These are phyloP conservation scores for Penicillium antarcticum DNA, from an alignment of 495 filamentous ascomycete genomes.

Conservation along the genomic window DNA sequence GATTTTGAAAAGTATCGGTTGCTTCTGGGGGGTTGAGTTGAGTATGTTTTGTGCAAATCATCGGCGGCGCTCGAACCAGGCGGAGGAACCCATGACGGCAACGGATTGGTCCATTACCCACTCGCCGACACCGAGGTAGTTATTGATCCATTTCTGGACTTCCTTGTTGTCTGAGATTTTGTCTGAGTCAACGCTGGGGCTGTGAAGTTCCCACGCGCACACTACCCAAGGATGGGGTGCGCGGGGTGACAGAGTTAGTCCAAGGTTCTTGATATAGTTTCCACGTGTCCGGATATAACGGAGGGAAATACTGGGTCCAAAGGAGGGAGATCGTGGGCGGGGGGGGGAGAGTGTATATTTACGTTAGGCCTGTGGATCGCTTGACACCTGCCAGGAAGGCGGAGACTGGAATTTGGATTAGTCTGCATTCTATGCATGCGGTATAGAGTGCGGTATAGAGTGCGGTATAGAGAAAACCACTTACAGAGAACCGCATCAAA, in stretches of 20 bases:
- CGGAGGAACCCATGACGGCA: conserved; percentile 79
- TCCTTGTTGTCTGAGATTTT: conserved; percentile 81
- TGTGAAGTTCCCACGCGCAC: conserved; percentile 42
- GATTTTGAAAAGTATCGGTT: conserved; percentile 1
- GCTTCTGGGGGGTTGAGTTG: not conserved
- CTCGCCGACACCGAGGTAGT: conserved; percentile 92
- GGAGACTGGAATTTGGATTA: conserved; percentile 61
- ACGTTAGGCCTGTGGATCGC: conserved; percentile 96
- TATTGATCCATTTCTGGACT: conserved; percentile 86
- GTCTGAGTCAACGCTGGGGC: conserved; percentile 84
- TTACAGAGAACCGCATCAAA: conserved; percentile 92
- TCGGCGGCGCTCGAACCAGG: conserved; percentile 85
- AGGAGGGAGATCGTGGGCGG: conserved; percentile 6
- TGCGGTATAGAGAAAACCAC: too few species aligned
- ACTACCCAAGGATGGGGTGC: conserved; percentile 27
- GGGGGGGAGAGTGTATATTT: conserved; percentile 52
- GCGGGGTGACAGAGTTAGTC: conserved; percentile 35
- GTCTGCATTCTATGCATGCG: conserved; percentile 2
- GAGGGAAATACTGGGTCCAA: not conserved
- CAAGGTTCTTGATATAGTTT: not conserved
- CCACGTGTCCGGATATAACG: too few species aligned
- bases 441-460: too few species aligned
- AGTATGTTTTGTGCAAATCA: conserved; percentile 36
- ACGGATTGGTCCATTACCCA: conserved; percentile 98
- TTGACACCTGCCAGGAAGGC: conserved; percentile 95